phyloP scores from a whole-genome alignment of 1,139 yeast genomes.

The Geotrichum klebahnii region DNA sequence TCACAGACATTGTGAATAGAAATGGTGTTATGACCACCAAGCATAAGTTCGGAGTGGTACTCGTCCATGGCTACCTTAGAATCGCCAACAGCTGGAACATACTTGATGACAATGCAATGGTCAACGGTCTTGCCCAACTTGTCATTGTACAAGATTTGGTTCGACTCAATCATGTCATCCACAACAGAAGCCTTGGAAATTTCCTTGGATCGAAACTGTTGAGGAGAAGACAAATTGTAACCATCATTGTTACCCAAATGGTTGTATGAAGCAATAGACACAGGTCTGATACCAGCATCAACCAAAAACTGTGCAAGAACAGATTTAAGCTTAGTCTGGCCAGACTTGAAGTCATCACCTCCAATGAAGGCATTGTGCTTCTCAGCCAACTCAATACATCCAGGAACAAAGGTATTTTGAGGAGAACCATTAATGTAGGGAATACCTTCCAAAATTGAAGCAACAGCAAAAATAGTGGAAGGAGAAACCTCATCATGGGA shows the following conservation, averaged over 20 bases:
- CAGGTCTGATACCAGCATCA: constrained; percentile 95
- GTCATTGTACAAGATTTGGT: constrained; percentile 78
- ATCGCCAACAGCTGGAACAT: constrained; percentile 91
- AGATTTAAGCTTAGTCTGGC: constrained; percentile 92
- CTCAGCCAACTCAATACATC: constrained; percentile 87
- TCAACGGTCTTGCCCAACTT: constrained; percentile 76
- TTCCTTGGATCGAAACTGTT: constrained; percentile 93
- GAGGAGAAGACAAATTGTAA: constrained; percentile 82
- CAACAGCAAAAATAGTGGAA: constrained; percentile 87
- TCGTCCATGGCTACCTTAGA: constrained; percentile 98
- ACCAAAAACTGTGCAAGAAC: constrained; percentile 93
- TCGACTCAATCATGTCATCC: constrained; percentile 90
- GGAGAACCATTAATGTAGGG: constrained; percentile 97
- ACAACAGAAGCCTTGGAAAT: constrained; percentile 90
- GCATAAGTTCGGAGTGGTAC: constrained; percentile 92
- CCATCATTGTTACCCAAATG: constrained; percentile 98
- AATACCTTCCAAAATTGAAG: constrained; percentile 77
- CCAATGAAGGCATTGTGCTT: constrained; percentile 73
- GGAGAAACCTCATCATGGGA: constrained; percentile 87
- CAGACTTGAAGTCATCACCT: constrained; percentile 96
- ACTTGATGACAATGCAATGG: constrained; percentile 93
- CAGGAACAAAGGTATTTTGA: constrained; percentile 95
- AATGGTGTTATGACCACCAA: constrained; percentile 94
- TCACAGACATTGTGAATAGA: constrained; percentile 94
- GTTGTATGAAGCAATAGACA: constrained; percentile 90